A percentile compares a stretch with the other conserved stretches of the same genome.
These are phyloP conservation scores for Penicillium sp. DNA, from an alignment of 2,329 filamentous ascomycete species.

Conservation along the genomic window DNA sequence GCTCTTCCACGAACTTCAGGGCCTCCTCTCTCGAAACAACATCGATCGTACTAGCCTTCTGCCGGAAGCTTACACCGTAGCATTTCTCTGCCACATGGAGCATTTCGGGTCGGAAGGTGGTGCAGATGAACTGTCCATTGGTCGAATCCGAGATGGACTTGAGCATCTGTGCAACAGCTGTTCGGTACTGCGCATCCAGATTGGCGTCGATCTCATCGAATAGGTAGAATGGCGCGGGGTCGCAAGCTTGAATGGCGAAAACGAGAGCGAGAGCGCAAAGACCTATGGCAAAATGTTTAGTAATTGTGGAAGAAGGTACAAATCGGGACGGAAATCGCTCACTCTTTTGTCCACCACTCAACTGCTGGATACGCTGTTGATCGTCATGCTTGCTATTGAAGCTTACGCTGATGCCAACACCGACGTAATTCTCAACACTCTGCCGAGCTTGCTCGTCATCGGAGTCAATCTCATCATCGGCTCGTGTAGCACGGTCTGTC, in stretches of 20 bases:
- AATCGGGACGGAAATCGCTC: constrained; percentile 40
- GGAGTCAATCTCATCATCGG: constrained; percentile 66
- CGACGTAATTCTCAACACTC: constrained; percentile 88
- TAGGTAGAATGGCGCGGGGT: constrained; percentile 97
- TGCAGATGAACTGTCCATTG: constrained; percentile 90
- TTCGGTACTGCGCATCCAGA: constrained; percentile 94
- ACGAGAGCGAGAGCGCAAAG: constrained; percentile 95
- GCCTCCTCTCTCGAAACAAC: constrained; percentile 85
- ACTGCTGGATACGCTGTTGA: constrained; percentile 94
- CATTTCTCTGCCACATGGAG: constrained; percentile 93
- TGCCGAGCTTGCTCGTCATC: constrained; percentile 62
- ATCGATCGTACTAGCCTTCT: constrained; percentile 92
- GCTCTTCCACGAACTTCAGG: constrained; percentile 89
- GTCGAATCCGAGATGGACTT: constrained; percentile 65
- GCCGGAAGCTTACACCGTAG: constrained; percentile 87
- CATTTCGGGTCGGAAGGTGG: constrained; percentile 96
- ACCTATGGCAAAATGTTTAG: constrained; percentile 53
- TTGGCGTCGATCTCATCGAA: constrained; percentile 99
- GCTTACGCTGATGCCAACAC: constrained; percentile 93
- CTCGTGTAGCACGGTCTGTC: constrained; percentile 66
- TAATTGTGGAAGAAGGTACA: background rate
- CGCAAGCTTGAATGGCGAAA: constrained; percentile 97
- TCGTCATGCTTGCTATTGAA: constrained; percentile 99
- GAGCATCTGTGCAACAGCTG: constrained; percentile 87
- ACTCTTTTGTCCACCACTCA: constrained; percentile 98